Evolutionary conservation across 257 asterid species (phyloP), one percentile per base, ranked within the genome.

Genomic region (Plantago elongata): DNA sequence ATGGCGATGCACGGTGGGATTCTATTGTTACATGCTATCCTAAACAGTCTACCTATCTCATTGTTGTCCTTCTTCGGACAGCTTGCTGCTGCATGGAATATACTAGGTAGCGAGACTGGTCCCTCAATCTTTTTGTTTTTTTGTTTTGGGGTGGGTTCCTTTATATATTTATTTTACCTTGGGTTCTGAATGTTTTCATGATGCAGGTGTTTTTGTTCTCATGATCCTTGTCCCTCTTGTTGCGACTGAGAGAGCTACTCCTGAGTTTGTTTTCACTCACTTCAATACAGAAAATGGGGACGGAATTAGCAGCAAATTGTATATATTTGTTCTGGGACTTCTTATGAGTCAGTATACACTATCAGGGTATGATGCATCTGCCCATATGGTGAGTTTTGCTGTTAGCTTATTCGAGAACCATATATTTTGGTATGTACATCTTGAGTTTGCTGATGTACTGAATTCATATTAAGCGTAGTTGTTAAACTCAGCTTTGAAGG

Each of bases 301-400:
- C 45, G 97, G 97, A 56, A 74, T 93, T 67, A 44, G 56, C 63
- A 93, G 80, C 68, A 79, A 66, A 58, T 38, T 81, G 58, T 89
- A 93, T 78, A 87, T 93, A 65, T 93, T 93, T 64, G 74, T 81
- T 62, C 81, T 89, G 1, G 99, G 99, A 57, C 94, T 93, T 74
- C 95, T 93, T 61, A 84, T 93, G 97, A 93, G 97, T 67, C 97
- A 89, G 75, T 89, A 93, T 71, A 86, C 96, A 11, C 74, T 93
- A 58, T 67, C 95, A 3, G 96, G 97, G 7, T 93, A 89, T 57
- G 99, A 93, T 66, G 97, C 99, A 51, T 93, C 99, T 64, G 97
- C 96, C 14, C 96, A 93, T 77, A 86, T 92, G 97, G 99, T 86
- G 68, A 80, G 89, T 74, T 61, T n/a, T 46, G 13, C 59, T 68